phyloP scores from a whole-genome alignment of 2,329 filamentous ascomycete species.

The Fusarium phyllophilum region DNA sequence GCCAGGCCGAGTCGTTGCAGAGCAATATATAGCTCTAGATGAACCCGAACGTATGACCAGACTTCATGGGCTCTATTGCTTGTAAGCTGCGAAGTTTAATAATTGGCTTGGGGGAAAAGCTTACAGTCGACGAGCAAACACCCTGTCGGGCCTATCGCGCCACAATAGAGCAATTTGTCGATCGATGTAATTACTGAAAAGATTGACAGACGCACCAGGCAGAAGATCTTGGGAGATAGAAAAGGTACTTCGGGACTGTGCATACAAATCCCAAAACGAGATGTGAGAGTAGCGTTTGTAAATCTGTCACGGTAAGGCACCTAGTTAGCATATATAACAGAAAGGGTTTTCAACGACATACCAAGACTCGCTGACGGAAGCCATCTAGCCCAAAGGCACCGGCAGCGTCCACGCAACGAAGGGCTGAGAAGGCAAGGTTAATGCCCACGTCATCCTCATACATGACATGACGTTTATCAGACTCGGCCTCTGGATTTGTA shows the following conservation, averaged over 20 bases:
- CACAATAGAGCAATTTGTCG: conserved; percentile 41
- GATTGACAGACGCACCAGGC: conserved; percentile 47
- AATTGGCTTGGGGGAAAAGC: not conserved
- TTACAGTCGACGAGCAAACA: conserved; percentile 43
- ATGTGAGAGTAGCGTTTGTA: conserved; percentile 62
- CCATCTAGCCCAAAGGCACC: conserved; percentile 64
- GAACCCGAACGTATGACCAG: conserved; percentile 58
- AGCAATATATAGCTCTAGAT: conserved; percentile 63
- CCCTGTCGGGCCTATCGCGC: conserved; percentile 36
- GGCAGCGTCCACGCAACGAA: conserved; percentile 52
- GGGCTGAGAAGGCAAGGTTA: conserved; percentile 49
- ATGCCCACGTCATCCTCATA: conserved; percentile 61
- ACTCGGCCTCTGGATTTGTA: conserved; percentile 53
- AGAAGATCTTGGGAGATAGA: conserved; percentile 47
- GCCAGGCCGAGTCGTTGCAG: conserved; percentile 63
- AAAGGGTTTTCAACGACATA: conserved; percentile 43
- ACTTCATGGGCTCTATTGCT: conserved; percentile 44
- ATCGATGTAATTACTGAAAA: conserved; percentile 46
- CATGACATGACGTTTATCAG: conserved; percentile 55
- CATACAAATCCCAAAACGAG: conserved; percentile 59
- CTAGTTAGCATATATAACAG: conserved; percentile 12
- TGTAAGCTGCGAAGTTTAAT: conserved; percentile 16
- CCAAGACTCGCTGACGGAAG: conserved; percentile 64
- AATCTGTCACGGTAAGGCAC: conserved; percentile 51
- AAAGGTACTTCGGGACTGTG: conserved; percentile 41